Base-by-base conservation (phyloP, 805 yeast species). In the Wickerhamiella spandovensis region DNA sequence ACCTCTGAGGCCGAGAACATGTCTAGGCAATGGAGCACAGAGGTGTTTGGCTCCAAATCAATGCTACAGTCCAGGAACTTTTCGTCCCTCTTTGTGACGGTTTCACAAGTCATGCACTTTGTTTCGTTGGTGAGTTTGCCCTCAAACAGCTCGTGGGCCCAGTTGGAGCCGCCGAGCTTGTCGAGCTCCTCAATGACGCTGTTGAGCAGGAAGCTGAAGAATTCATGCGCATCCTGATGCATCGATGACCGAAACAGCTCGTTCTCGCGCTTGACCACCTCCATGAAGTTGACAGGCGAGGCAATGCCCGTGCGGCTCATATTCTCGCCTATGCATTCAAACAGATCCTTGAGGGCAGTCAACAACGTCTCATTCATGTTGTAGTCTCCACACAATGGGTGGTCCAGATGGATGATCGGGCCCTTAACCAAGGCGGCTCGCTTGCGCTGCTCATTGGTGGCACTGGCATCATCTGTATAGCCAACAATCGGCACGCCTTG, bases 171-270 rank as follows among this genome's bases (percentile, higher is more conserved):
- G 23, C 41, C 51, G 46, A 10, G 48, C 42, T 51, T 48, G 48
- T 72, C 75, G 24, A 73, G 66, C 24, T 62, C 57, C 57, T 72
- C 67, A 47, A 84, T 69, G 17, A 83, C 73, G 54, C 84, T 88
- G 65, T 92, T 92, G 48, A 92, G 70, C 57, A 89, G 64, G 61
- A 84, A 89, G 64, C 89, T 90, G 62, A 89, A 74, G 65, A 92
- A 92, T 67, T 92, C 98, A 66, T 92, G 98, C 5, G 97, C 97
- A 70, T 92, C 98, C 63, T 92, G 98, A 64, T 92, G 98, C 95
- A 88, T 89, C 43, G 84, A 80, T 51, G 87, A 82, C 54, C 95
- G 72, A 65, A 92, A 92, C 59, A 90, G 69, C 58, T 81, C 84
- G 63, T 90, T 92, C 56, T 85, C 89, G 51, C 76, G 76, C 64